phyloP scores from a whole-genome alignment of 345 rosid genomes.

The Camelina hispida region DNA sequence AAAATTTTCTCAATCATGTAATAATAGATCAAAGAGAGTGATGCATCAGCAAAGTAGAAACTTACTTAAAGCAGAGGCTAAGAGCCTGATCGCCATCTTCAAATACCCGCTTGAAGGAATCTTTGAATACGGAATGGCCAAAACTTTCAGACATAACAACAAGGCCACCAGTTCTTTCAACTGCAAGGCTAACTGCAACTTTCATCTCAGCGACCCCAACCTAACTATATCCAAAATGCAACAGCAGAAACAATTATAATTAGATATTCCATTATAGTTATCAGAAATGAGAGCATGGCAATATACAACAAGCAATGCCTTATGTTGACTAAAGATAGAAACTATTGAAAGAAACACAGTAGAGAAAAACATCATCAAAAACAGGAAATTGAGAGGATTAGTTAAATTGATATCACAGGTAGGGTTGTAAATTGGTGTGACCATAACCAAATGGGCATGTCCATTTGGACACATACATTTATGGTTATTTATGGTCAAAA shows the following conservation, averaged over 20 bases:
- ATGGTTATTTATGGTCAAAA: no score
- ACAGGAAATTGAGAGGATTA: background rate
- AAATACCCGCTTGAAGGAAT: slow-evolving; percentile 66
- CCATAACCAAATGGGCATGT: no score
- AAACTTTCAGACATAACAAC: slow-evolving; percentile 84
- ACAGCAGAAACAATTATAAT: background rate
- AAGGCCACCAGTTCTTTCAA: slow-evolving; percentile 82
- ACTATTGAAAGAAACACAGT: background rate
- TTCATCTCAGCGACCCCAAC: slow-evolving; percentile 85
- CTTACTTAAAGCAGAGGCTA: slow-evolving; percentile 86
- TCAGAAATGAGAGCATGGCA: background rate
- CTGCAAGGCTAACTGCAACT: slow-evolving; percentile 75
- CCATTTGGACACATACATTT: no score
- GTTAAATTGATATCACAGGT: background rate
- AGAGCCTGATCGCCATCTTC: slow-evolving; percentile 83
- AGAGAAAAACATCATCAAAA: background rate
- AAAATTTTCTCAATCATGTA: background rate
- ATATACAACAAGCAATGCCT: slow-evolving; percentile 6
- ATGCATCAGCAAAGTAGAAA: slow-evolving; percentile 19
- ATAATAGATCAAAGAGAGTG: background rate
- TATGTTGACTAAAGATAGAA: background rate
- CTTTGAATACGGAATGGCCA: slow-evolving; percentile 79
- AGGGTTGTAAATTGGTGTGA: no score
- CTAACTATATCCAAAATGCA: slow-evolving; percentile 42
- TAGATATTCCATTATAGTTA: background rate